Conservation (phyloP, 352 stramenopile genomes). For the Pythium vanterpoolii region DNA sequence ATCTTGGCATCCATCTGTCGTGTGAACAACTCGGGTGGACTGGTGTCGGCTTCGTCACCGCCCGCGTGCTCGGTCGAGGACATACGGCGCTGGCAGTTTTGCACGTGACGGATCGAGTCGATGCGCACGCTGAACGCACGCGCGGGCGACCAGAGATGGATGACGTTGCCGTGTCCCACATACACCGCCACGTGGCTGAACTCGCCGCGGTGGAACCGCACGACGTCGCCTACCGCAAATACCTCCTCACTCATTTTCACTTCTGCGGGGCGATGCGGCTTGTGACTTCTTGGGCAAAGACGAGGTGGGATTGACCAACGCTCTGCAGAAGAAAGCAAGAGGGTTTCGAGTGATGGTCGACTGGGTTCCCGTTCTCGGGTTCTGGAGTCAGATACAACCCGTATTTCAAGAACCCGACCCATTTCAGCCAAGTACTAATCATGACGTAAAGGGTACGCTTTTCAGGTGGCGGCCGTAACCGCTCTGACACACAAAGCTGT, state of each 20-base stretch:
- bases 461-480: not conserved
- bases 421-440: too few relatives aligned
- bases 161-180: constrained; percentile 37
- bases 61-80: not conserved
- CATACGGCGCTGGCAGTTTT: constrained; percentile 13
- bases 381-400: not conserved
- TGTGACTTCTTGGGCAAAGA: not conserved
- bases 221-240: constrained; percentile 39
- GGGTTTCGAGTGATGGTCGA: constrained; percentile 1
- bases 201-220: constrained; percentile 61
- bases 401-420: not conserved
- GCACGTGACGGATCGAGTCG: constrained; percentile 51
- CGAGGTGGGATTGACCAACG: not conserved
- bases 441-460: not conserved
- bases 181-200: constrained; percentile 68
- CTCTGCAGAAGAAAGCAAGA: constrained; percentile 1
- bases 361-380: not conserved
- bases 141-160: constrained; percentile 61
- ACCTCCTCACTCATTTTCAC: not conserved
- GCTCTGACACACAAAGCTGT: not conserved
- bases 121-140: constrained; percentile 56
- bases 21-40: constrained; percentile 38
- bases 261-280: too few relatives aligned
- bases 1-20: constrained; percentile 50
- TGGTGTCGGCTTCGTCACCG: constrained; percentile 3